These are phyloP conservation scores for Coemansia sp. DNA, from an alignment of 192 early-diverging fungal genomes.

Conservation along the genomic window DNA sequence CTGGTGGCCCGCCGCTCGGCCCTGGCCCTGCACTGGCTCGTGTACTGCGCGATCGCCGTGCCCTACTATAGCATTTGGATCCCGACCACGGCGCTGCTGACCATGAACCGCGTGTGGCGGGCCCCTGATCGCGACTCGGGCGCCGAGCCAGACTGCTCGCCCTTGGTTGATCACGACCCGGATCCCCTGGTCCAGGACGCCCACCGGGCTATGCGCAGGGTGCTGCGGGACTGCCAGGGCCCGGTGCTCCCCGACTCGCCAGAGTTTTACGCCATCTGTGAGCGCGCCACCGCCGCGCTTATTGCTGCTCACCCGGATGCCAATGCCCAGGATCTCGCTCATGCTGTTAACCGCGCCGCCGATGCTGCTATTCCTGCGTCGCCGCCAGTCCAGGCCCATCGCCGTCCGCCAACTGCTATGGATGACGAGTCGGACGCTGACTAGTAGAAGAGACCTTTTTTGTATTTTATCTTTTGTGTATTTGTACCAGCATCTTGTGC, in stretches of 20 bases:
- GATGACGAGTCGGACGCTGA: slow-evolving; percentile 42
- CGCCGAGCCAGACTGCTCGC: not conserved
- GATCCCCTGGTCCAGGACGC: slow-evolving; percentile 21
- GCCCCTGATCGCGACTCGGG: slow-evolving; percentile 24
- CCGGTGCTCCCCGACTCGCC: slow-evolving; percentile 29
- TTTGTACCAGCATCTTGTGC: too few relatives aligned
- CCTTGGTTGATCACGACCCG: not conserved
- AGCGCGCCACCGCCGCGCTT: slow-evolving; percentile 29
- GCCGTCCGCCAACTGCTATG: not conserved
- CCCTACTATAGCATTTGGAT: slow-evolving; percentile 52
- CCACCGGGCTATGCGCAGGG: slow-evolving; percentile 6
- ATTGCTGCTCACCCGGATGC: slow-evolving; percentile 28
- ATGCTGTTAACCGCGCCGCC: slow-evolving; percentile 31
- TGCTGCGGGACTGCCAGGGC: slow-evolving; percentile 22
- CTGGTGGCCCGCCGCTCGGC: slow-evolving; percentile 20
- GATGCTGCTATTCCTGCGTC: slow-evolving; percentile 4
- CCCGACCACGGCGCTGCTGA: slow-evolving; percentile 42
- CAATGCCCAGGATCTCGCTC: slow-evolving; percentile 38
- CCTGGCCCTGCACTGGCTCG: slow-evolving; percentile 40
- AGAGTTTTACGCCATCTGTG: slow-evolving; percentile 42
- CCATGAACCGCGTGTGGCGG: slow-evolving; percentile 53
- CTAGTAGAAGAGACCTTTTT: too few relatives aligned
- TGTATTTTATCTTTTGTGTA: not conserved
- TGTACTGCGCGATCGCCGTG: slow-evolving; percentile 43
- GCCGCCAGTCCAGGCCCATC: not conserved